Conservation (phyloP, 2,329 filamentous ascomycete species). For the Hypomyces perniciosus region DNA sequence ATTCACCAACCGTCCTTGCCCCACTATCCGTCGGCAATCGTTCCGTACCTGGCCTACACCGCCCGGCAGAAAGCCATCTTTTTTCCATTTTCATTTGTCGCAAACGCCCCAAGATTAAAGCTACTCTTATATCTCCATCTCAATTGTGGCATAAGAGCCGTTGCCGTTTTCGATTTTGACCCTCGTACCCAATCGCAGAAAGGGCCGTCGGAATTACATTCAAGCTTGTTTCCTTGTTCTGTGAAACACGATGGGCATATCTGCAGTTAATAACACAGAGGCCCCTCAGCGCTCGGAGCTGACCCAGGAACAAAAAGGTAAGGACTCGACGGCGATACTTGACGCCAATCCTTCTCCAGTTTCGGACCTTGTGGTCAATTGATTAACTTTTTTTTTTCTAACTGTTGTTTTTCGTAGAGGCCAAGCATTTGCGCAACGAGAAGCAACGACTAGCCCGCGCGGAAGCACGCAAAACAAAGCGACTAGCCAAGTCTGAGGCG, state of each 20-base stretch:
- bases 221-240: too few relatives aligned
- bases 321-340: background rate
- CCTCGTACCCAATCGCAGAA: background rate
- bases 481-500: background rate
- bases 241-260: background rate
- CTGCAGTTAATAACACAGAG: background rate
- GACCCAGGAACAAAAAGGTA: background rate
- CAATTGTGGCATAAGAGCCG: too few relatives aligned
- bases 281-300: background rate
- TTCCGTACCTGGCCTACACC: background rate
- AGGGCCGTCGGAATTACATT: background rate
- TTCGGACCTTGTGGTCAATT: background rate
- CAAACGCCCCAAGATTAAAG: too few relatives aligned
- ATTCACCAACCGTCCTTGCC: background rate
- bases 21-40: background rate
- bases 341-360: too few relatives aligned
- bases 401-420: background rate
- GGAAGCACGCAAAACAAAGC: background rate
- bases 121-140: too few relatives aligned
- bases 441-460: background rate
- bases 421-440: background rate
- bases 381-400: background rate
- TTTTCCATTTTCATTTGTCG: background rate
- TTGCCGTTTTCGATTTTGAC: too few relatives aligned
- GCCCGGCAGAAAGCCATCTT: background rate